Evolutionary conservation across 2,329 filamentous ascomycete species (phyloP), one percentile per base, ranked within the genome.

Genomic region (Hawksworthiomyces lignivorus): DNA sequence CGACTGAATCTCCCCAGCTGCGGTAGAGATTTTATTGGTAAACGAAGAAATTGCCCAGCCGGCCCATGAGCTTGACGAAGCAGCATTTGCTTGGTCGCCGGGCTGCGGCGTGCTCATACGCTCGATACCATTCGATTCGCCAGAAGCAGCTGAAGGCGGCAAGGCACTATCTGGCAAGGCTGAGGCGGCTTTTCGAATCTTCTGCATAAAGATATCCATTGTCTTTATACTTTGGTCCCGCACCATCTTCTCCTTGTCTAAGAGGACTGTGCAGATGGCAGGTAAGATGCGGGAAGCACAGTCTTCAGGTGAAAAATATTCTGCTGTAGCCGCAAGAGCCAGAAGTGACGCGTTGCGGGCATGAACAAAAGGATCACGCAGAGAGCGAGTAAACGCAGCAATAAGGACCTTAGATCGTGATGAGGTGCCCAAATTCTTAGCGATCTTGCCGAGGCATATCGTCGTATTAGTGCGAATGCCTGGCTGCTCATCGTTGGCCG

Each of bases 31-130:
- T 55, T 95, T 96, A 63, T 97, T 97, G 2, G 92, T 97, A 58
- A 98, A 98, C 1, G 88, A 96, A 0, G 92, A 97, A 41, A 98
- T 96, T 2, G 92, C 92, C 92, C 92, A 98, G 11, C 92, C 92
- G 2, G 92, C 80, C 92, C 92, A 97, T 4, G 73, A 72, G 11
- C 29, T 44, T 3, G 80, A 80, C 18, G 73, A 69, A 2, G 53
- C 41, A 1, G 48, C 36, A 12, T 6, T 21, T 3, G 82, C 73
- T 29, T 73, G 76, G 34, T 65, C 62, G 47, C 56, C 61, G 2
- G 74, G 67, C 46, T 87, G 84, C 2, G 87, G 82, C 1, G 85
- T 92, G 48, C 82, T 81, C 72, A 94, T 92, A 26, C 87, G 77
- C 1, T 86, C 82, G 1, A 75, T 72, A 17, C 63, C 67, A 5